Conservation (phyloP, 1,139 yeast species). For the Yamadazyma epiphylla region DNA sequence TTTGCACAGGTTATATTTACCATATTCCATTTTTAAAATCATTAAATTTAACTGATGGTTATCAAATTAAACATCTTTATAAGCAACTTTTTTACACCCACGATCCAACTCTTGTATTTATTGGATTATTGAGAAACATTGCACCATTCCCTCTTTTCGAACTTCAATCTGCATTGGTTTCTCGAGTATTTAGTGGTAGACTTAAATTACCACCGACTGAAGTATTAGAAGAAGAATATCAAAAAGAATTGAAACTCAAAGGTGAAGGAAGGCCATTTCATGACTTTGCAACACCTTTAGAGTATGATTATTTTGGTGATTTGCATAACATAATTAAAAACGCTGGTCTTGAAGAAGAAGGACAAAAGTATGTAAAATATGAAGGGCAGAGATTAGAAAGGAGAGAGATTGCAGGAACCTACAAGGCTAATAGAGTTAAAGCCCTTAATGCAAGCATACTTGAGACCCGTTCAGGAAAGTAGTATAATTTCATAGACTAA, state of each 20-base stretch:
- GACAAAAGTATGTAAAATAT: too few species aligned
- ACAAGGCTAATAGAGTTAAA: not conserved
- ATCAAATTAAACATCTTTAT: slow-evolving; percentile 26
- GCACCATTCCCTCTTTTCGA: slow-evolving; percentile 48
- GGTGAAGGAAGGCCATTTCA: slow-evolving; percentile 27
- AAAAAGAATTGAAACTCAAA: slow-evolving; percentile 15
- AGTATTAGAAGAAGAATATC: slow-evolving; percentile 24
- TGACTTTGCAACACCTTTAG: slow-evolving; percentile 22
- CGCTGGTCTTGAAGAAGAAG: not conserved
- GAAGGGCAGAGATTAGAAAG: not conserved
- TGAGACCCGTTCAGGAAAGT: too few species aligned
- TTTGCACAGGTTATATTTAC: slow-evolving; percentile 48
- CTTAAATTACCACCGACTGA: slow-evolving; percentile 26
- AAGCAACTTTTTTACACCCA: slow-evolving; percentile 41
- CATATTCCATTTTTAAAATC: slow-evolving; percentile 37
- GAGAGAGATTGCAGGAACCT: not conserved
- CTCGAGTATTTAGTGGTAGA: slow-evolving; percentile 40
- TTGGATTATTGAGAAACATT: slow-evolving; percentile 35
- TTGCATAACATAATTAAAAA: slow-evolving; percentile 11
- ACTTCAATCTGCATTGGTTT: slow-evolving; percentile 40
- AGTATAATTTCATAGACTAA: too few species aligned
- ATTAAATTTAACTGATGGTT: slow-evolving; percentile 1
- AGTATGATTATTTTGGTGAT: slow-evolving; percentile 24
- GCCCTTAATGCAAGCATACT: not conserved
- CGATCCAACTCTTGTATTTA: slow-evolving; percentile 39